A percentile compares a stretch with the other conserved stretches of the same genome.
Evolutionary conservation across 345 rosid species (phyloP).

Genomic region (Populus alba): DNA sequence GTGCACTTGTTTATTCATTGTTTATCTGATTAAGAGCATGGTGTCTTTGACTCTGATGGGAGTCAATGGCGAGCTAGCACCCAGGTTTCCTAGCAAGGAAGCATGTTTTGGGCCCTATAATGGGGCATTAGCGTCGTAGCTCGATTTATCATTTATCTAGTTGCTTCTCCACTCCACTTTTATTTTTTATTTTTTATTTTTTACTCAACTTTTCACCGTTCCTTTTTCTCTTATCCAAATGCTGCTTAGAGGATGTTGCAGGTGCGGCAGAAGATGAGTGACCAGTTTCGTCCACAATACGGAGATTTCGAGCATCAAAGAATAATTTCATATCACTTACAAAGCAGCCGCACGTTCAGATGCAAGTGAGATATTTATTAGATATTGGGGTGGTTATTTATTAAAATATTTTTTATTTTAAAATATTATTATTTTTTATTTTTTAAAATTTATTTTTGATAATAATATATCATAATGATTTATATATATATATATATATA

Average conservation of each 20-base stretch:
- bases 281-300: background rate
- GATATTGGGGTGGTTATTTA: no score
- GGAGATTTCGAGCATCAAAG: background rate
- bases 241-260: background rate
- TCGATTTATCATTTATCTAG: background rate
- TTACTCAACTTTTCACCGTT: background rate
- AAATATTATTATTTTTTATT: no score
- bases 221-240: background rate
- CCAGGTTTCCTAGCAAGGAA: conserved; percentile 25
- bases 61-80: conserved; percentile 17
- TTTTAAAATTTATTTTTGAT: no score
- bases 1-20: background rate
- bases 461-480: no score
- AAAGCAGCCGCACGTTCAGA: background rate
- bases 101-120: conserved; percentile 31
- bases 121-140: background rate
- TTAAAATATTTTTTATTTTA: no score
- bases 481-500: no score
- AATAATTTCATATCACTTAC: background rate
- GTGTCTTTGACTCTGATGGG: conserved; percentile 24
- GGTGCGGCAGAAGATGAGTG: background rate
- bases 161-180: background rate
- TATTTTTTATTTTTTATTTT: no score
- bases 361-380: no score
- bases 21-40: background rate